A percentile compares a stretch with the other conserved stretches of the same genome.
Conservation (phyloP, 78 protist species). For the Cavenderia fasciculata region DNA sequence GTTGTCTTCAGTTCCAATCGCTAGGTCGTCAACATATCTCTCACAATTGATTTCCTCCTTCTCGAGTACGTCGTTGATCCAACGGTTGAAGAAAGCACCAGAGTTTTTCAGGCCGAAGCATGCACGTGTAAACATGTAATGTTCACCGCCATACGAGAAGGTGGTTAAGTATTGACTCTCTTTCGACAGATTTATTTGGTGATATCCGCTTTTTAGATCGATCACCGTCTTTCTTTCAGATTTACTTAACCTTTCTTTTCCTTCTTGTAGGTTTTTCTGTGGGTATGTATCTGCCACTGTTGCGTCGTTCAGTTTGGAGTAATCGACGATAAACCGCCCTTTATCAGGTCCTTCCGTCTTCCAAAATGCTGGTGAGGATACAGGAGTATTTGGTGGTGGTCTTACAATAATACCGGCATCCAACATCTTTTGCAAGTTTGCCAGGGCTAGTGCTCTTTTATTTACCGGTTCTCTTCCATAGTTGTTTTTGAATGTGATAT, state of each 20-base stretch:
- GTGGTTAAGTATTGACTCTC: not conserved
- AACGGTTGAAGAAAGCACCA: not conserved
- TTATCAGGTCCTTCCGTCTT: too few species aligned
- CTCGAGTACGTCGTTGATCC: not conserved
- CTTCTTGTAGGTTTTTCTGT: not conserved
- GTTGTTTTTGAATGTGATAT: too few species aligned
- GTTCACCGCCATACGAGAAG: not conserved
- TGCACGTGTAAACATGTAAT: not conserved
- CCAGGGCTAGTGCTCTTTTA: too few species aligned
- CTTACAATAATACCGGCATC: too few species aligned
- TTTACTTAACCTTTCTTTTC: not conserved
- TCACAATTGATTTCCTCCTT: not conserved
- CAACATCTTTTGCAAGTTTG: too few species aligned
- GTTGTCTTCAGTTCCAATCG: not conserved
- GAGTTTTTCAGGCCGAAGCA: not conserved
- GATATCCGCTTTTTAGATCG: not conserved
- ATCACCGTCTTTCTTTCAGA: not conserved
- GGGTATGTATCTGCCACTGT: not conserved
- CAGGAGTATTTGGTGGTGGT: too few species aligned
- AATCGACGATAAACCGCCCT: not conserved
- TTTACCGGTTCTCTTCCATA: too few species aligned
- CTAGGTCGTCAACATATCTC: not conserved
- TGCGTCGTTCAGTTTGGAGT: not conserved
- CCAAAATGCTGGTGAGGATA: too few species aligned
- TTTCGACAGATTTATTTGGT: not conserved